These are phyloP conservation scores for Mrakiaceae sp. DNA, from an alignment of 1,284 basidiomycete genomes.

Conservation along the genomic window DNA sequence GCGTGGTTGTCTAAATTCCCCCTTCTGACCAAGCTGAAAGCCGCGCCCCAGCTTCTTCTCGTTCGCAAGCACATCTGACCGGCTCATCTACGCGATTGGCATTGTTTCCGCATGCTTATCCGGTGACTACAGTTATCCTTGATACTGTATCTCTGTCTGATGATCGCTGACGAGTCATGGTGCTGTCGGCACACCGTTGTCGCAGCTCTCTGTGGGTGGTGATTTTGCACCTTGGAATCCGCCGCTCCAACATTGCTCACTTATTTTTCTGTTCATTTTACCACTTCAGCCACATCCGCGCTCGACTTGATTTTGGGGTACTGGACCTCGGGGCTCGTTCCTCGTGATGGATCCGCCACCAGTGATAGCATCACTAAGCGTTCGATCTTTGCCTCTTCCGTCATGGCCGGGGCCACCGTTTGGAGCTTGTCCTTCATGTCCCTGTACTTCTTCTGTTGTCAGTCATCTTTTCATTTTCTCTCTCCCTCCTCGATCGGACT, in stretches of 20 bases:
- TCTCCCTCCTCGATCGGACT: no score
- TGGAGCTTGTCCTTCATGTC: not conserved
- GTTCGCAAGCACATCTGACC: constrained; percentile 2
- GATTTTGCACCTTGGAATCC: no score
- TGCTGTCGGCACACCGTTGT: not conserved
- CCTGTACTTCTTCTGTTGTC: not conserved
- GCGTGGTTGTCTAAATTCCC: no score
- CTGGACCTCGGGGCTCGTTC: constrained; percentile 7
- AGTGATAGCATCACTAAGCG: not conserved
- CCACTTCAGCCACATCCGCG: no score
- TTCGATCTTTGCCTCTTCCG: not conserved
- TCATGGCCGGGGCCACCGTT: not conserved
- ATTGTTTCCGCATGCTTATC: not conserved
- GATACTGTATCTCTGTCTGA: not conserved
- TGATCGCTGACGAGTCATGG: not conserved
- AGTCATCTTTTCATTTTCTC: no score
- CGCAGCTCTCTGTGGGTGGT: not conserved
- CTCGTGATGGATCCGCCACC: not conserved
- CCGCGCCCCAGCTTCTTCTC: constrained; percentile 8
- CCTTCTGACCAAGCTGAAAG: no score
- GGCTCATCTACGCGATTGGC: constrained; percentile 1
- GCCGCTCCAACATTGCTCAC: no score
- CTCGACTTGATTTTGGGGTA: not conserved
- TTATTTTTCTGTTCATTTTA: no score
- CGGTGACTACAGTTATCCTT: not conserved